Evolutionary conservation across 2,329 filamentous ascomycete genomes (phyloP).

Genomic region (Colletotrichum spaethianum): DNA sequence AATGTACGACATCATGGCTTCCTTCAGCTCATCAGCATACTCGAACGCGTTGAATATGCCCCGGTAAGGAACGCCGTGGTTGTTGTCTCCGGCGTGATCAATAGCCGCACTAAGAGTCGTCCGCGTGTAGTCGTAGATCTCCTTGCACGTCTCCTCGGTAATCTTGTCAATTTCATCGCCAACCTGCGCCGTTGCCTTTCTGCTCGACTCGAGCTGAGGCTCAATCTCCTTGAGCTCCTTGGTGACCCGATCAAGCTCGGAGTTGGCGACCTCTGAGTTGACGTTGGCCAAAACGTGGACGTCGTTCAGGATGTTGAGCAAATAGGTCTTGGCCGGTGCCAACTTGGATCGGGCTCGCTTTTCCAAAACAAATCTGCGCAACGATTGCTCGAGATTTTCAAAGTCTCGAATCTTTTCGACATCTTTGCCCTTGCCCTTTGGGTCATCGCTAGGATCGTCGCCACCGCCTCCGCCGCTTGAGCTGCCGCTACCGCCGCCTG

Average conservation of each 20-base stretch:
- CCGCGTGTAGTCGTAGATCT: constrained; percentile 88
- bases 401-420: constrained; percentile 92
- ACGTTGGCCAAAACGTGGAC: constrained; percentile 86
- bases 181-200: constrained; percentile 83
- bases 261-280: constrained; percentile 88
- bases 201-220: constrained; percentile 86
- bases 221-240: constrained; percentile 86
- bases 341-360: constrained; percentile 96
- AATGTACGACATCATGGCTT: constrained; percentile 92
- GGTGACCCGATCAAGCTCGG: constrained; percentile 87
- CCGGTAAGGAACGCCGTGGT: constrained; percentile 88
- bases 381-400: constrained; percentile 87
- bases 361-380: constrained; percentile 94
- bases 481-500: constrained; percentile 66
- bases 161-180: constrained; percentile 85
- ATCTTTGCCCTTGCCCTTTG: constrained; percentile 86
- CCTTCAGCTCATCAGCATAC: constrained; percentile 93
- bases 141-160: constrained; percentile 87
- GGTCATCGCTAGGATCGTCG: constrained; percentile 70
- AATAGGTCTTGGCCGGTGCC: constrained; percentile 94
- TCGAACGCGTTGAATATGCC: constrained; percentile 88
- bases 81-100: constrained; percentile 78
- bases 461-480: constrained; percentile 70
- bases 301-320: constrained; percentile 93
- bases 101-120: constrained; percentile 83